Percentiles rank a stretch among this genome's conserved stretches.
Evolutionary conservation across 192 early-diverging fungal genomes (phyloP).

Genomic region (Lunasporangiospora selenospora): DNA sequence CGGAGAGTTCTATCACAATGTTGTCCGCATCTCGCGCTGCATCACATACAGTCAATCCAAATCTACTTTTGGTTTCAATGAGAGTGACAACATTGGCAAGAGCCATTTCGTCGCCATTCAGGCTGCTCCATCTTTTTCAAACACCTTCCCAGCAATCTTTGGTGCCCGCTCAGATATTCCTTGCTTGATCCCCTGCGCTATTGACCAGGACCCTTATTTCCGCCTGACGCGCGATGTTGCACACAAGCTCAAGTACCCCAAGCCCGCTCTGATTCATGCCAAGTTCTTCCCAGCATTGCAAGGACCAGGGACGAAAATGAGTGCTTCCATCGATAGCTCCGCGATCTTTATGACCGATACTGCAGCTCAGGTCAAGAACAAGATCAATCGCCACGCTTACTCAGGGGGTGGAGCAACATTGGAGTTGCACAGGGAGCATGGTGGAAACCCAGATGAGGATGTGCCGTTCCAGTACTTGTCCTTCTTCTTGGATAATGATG

Average conservation of each 20-base stretch:
- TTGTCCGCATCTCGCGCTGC: conserved; percentile 84
- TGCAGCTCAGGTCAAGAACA: conserved; percentile 93
- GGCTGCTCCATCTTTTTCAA: conserved; percentile 94
- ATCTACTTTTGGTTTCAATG: conserved; percentile 91
- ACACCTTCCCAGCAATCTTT: conserved; percentile 96
- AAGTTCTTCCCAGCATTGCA: conserved; percentile 97
- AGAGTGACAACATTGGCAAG: conserved; percentile 90
- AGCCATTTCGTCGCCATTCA: conserved; percentile 95
- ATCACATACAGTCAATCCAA: conserved; percentile 87
- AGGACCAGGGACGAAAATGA: conserved; percentile 94
- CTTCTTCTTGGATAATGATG: conserved; percentile 96
- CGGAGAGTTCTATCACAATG: conserved; percentile 93
- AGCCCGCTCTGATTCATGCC: conserved; percentile 92
- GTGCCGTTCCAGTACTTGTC: conserved; percentile 93
- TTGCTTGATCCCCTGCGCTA: conserved; percentile 96
- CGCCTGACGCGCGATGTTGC: conserved; percentile 95
- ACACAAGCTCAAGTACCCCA: conserved; percentile 91
- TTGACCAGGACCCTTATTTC: conserved; percentile 99
- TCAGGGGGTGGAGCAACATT: conserved; percentile 89
- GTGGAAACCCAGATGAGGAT: conserved; percentile 96
- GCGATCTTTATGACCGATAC: conserved; percentile 96
- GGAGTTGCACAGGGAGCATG: conserved; percentile 81
- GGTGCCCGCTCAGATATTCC: conserved; percentile 90
- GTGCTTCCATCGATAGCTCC: conserved; percentile 84
- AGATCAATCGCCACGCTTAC: conserved; percentile 96